These are phyloP conservation scores for Lepraria neglecta DNA, from an alignment of 495 filamentous ascomycete genomes.

Conservation along the genomic window DNA sequence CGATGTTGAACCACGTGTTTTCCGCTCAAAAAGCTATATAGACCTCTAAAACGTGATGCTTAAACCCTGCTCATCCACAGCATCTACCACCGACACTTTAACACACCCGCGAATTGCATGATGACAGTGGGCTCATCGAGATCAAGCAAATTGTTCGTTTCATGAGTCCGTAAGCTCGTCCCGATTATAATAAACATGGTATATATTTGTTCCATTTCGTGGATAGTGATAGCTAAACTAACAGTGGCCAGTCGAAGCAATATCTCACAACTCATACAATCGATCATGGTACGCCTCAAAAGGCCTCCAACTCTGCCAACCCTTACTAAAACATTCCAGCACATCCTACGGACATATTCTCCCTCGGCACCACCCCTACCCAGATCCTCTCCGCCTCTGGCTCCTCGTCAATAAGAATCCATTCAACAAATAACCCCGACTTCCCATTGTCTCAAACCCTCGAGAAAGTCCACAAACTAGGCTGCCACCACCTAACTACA, in stretches of 20 bases:
- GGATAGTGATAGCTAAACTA: background rate
- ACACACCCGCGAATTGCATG: background rate
- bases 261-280: constrained; percentile 87
- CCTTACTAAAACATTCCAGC: constrained; percentile 37
- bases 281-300: constrained; percentile 58
- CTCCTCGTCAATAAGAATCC: constrained; percentile 68
- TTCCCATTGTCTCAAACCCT: constrained; percentile 75
- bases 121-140: background rate
- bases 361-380: constrained; percentile 71
- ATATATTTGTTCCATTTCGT: background rate
- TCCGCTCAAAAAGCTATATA: background rate
- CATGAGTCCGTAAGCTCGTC: background rate
- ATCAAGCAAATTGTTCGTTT: background rate
- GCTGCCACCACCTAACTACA: constrained; percentile 79
- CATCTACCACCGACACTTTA: background rate
- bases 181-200: background rate
- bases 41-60: background rate
- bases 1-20: too few relatives aligned
- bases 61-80: too few relatives aligned
- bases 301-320: background rate
- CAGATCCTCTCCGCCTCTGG: constrained; percentile 78
- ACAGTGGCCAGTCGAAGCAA: constrained; percentile 76
- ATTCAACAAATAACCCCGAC: constrained; percentile 60
- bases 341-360: constrained; percentile 84
- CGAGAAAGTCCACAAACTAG: constrained; percentile 67